Base-by-base conservation (phyloP, 352 stramenopile genomes). In the Phytophthora fragariaefolia region DNA sequence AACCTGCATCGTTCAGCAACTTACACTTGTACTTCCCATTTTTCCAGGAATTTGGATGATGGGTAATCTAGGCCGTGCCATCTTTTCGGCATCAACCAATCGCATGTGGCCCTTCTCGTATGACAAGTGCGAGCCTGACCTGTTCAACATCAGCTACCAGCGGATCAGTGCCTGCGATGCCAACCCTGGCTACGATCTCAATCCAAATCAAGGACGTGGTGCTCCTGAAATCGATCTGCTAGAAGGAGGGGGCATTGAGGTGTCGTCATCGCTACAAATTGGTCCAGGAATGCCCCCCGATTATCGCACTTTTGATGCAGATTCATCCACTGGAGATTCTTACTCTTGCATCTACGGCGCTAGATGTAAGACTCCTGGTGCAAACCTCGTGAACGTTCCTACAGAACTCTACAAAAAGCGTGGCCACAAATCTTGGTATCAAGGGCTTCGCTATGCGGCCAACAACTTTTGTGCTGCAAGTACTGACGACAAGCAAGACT, bases 91-190 rank as follows among this genome's bases (percentile, higher is more conserved):
- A 0, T 94, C 80, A 0, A 97, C 91, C 4, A 93, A 95, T 60
- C 91, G 93, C 66, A 89, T 98, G 57, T 98, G 95, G 95, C 96
- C 96, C 0, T 98, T 94, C 86, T 97, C 82, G 36, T 98, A 97
- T 69, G 73, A 97, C 49, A 79, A 73, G 13, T 98, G 96, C 55
- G 69, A 98, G 58, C 58, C 73, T 0, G 66, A 79, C 20, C n/a
- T 76, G 15, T 77, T 82, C n/a, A 50, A 65, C 4, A 62, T 66
- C 1, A 68, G 58, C 18, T 80, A 85, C 46, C 77, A 89, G 40
- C 67, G 73, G 12, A 86, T 87, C 42, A 85, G 72, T 20, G 96
- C 86, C 8, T 98, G 96, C 64, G 89, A 98, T 59, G 42, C 67
- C 12, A 82, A 87, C 47, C 93, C 96, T 49, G 95, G 98, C 52